These are phyloP conservation scores for Exophiala sp. DNA, from an alignment of 2,329 filamentous ascomycete genomes.

Conservation along the genomic window DNA sequence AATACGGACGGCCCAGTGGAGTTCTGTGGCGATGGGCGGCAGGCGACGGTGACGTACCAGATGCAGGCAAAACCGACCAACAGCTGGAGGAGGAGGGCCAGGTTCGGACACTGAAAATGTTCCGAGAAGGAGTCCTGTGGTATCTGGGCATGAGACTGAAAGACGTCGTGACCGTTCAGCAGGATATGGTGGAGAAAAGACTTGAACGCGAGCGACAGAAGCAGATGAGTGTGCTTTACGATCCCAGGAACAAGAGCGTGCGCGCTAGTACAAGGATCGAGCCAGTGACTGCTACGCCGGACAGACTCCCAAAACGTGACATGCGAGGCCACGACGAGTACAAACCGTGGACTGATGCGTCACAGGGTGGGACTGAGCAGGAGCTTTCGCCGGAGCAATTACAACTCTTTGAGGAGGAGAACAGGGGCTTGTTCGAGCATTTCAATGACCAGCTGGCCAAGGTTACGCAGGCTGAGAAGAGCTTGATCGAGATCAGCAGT, in stretches of 20 bases:
- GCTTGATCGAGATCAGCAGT: slow-evolving; percentile 86
- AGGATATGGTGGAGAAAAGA: slow-evolving; percentile 88
- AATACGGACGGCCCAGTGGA: slow-evolving; percentile 55
- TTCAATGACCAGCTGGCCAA: slow-evolving; percentile 93
- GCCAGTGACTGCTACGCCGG: not conserved
- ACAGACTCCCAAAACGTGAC: slow-evolving; percentile 17
- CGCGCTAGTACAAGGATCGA: slow-evolving; percentile 8
- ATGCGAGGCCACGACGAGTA: slow-evolving; percentile 26
- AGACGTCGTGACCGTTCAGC: slow-evolving; percentile 72
- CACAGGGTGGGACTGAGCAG: slow-evolving; percentile 34
- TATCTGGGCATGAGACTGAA: slow-evolving; percentile 73
- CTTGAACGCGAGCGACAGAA: slow-evolving; percentile 82
- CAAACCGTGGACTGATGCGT: slow-evolving; percentile 24
- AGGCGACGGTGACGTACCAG: slow-evolving; percentile 43
- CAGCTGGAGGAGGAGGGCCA: slow-evolving; percentile 69
- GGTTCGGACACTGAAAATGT: slow-evolving; percentile 62
- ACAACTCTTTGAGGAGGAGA: slow-evolving; percentile 90
- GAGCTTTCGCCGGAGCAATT: slow-evolving; percentile 78
- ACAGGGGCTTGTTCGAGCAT: slow-evolving; percentile 86
- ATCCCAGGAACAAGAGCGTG: slow-evolving; percentile 50
- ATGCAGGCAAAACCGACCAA: slow-evolving; percentile 57
- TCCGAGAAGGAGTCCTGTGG: slow-evolving; percentile 81
- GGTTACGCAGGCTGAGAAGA: slow-evolving; percentile 88
- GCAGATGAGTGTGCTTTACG: slow-evolving; percentile 76
- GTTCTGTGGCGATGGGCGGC: slow-evolving; percentile 66